A percentile compares a stretch with the other conserved stretches of the same genome.
Conservation (phyloP, 176 grass and related monocot genomes). For the Panicum miliaceum region DNA sequence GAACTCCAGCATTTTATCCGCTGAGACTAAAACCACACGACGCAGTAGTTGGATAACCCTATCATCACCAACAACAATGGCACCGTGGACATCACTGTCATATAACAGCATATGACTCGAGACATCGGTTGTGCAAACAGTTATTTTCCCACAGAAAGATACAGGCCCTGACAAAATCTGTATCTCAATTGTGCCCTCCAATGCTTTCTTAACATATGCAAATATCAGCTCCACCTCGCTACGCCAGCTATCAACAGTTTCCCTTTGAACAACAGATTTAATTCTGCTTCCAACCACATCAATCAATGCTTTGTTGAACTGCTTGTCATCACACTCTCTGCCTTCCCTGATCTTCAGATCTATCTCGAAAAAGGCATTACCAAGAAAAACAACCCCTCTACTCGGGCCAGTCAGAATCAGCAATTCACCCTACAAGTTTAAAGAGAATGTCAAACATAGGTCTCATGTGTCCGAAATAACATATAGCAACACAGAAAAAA, state of each 20-base stretch:
- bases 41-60: neutral
- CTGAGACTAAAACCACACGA: neutral
- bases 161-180: neutral
- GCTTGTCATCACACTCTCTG: neutral
- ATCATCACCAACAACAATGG: neutral
- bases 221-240: constrained; percentile 25
- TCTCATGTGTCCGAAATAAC: too few relatives aligned
- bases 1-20: neutral
- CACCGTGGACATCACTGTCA: neutral
- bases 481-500: too few relatives aligned
- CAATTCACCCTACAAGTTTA: too few relatives aligned
- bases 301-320: constrained; percentile 31
- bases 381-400: constrained; percentile 1
- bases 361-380: constrained; percentile 26
- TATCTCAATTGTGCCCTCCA: constrained; percentile 8
- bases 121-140: neutral
- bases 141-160: neutral
- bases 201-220: neutral
- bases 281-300: neutral
- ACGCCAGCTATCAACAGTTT: constrained; percentile 3
- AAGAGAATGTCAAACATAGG: too few relatives aligned
- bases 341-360: constrained; percentile 29
- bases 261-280: neutral
- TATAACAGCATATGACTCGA: neutral
- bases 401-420: constrained; percentile 1